Conservation (phyloP, 140 eudicot species). For the Flaveria floridana region DNA sequence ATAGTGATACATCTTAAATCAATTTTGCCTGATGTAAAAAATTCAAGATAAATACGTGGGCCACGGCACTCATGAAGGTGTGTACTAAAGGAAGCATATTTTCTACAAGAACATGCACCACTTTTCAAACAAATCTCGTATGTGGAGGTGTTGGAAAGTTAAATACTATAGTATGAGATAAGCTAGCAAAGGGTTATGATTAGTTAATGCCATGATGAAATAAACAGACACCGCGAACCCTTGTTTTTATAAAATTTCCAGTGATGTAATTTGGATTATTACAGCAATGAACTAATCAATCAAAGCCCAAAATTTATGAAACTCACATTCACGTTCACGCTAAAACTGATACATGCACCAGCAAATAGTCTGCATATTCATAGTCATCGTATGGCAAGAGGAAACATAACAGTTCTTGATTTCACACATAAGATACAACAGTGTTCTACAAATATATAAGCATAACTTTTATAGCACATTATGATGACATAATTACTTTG, state of each 20-base stretch:
- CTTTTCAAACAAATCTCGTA: conserved; percentile 21
- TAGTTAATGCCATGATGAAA: not conserved
- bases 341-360: not conserved
- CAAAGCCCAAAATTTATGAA: not conserved
- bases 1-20: conserved; percentile 17
- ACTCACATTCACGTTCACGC: not conserved
- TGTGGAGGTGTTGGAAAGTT: not conserved
- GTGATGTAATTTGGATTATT: not conserved
- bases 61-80: conserved; percentile 11
- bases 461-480: not conserved
- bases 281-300: conserved; percentile 16
- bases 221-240: not conserved
- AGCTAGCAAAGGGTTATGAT: not conserved
- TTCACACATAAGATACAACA: not conserved
- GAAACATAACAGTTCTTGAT: not conserved
- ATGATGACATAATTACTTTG: not conserved
- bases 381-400: not conserved
- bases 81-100: conserved; percentile 29
- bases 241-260: not conserved
- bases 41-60: conserved; percentile 7
- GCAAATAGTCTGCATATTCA: not conserved
- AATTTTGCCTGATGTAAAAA: conserved; percentile 15
- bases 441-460: not conserved
- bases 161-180: not conserved
- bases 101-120: conserved; percentile 40